A percentile compares a stretch with the other conserved stretches of the same genome.
These are phyloP conservation scores for Dispira parvispora DNA, from an alignment of 192 early-diverging fungal genomes.

Conservation along the genomic window DNA sequence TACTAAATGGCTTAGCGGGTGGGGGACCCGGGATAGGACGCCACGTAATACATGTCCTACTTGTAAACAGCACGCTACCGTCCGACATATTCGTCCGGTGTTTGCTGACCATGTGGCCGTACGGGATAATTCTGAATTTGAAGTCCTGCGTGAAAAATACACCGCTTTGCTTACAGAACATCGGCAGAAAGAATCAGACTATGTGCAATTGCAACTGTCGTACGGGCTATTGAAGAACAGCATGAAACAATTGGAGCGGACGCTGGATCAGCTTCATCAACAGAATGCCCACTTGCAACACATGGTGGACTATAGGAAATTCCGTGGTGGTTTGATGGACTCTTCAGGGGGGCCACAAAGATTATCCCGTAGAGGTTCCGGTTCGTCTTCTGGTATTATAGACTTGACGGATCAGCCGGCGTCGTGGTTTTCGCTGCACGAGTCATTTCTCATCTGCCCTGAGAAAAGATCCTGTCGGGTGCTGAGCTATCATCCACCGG, in stretches of 20 bases:
- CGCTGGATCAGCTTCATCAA: not conserved
- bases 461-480: constrained; percentile 1
- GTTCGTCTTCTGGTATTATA: too few species aligned
- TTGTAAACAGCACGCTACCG: constrained; percentile 1
- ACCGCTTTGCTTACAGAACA: not conserved
- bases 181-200: not conserved
- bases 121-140: not conserved
- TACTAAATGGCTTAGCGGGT: not conserved
- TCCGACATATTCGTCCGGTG: not conserved
- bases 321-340: too few species aligned
- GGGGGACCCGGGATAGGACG: not conserved
- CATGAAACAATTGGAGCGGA: not conserved
- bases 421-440: too few species aligned
- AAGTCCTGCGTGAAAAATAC: not conserved
- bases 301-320: not conserved
- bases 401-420: too few species aligned
- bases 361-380: too few species aligned
- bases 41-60: not conserved
- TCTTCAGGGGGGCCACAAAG: too few species aligned
- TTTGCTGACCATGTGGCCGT: not conserved
- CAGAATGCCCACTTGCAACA: not conserved
- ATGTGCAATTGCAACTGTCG: not conserved
- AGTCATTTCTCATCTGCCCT: too few species aligned
- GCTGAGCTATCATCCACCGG: not conserved
- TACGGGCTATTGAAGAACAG: not conserved